Conservation (phyloP, 768 basidiomycete genomes). For the Mycena latifolia region DNA sequence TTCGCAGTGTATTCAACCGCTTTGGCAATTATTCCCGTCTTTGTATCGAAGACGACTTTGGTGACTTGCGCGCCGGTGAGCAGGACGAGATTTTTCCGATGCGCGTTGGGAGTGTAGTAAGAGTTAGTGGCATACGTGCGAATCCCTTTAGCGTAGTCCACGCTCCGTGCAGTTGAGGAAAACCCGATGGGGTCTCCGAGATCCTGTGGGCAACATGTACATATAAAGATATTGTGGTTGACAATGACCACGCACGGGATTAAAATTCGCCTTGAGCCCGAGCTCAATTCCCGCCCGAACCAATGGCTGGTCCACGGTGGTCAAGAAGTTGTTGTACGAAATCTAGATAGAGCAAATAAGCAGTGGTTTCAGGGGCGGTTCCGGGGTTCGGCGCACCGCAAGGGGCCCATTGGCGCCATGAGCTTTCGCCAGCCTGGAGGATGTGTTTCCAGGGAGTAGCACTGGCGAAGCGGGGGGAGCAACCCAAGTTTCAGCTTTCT, state of each 20-base stretch:
- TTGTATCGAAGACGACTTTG: not conserved
- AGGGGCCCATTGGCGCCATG: not conserved
- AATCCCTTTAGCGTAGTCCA: not conserved
- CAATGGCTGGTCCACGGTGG: not conserved
- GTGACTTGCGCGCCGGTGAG: constrained; percentile 7
- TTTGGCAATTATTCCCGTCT: not conserved
- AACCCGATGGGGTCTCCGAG: not conserved
- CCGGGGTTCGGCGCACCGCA: not conserved
- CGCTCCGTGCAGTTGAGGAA: not conserved
- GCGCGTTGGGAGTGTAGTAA: not conserved
- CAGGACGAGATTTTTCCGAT: not conserved
- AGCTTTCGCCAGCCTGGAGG: not conserved
- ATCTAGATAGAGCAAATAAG: not conserved
- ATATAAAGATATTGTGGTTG: no score
- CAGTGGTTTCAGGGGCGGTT: no score
- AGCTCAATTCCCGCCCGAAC: not conserved
- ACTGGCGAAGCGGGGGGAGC: not conserved
- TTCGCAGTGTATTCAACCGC: not conserved
- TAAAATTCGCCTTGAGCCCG: not conserved
- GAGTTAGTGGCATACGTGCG: not conserved
- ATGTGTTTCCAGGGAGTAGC: not conserved
- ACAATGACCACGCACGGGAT: no score
- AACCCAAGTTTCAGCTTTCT: not conserved
- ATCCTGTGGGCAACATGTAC: no score
- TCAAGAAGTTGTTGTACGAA: constrained; percentile 4